Conservation (phyloP, 768 basidiomycete genomes). For the Amanita pallidorosea region DNA sequence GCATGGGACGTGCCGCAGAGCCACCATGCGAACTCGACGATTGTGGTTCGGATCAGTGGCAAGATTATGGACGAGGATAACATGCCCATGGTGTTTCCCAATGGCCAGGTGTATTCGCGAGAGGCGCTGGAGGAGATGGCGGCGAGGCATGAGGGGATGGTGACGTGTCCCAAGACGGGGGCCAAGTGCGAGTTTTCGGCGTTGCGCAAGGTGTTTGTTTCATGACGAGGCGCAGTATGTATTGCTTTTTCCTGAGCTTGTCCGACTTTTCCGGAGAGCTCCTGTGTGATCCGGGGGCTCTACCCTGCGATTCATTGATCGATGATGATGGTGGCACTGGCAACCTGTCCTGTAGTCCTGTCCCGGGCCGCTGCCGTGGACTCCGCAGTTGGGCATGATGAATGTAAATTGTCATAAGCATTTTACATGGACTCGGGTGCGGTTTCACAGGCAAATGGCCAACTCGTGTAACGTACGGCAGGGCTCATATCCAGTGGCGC, state of each 20-base stretch:
- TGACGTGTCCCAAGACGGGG: slow-evolving; percentile 77
- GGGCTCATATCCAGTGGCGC: neutral
- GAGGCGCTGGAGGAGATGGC: slow-evolving; percentile 91
- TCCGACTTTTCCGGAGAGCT: too few species aligned
- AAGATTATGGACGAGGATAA: slow-evolving; percentile 94
- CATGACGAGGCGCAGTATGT: slow-evolving; percentile 25
- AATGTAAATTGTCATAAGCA: too few species aligned
- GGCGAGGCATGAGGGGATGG: slow-evolving; percentile 60
- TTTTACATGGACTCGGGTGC: too few species aligned
- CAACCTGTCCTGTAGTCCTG: too few species aligned
- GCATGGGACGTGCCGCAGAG: slow-evolving; percentile 83
- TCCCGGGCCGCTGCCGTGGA: too few species aligned
- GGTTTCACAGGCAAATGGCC: neutral
- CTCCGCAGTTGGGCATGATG: too few species aligned
- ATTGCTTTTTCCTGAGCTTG: too few species aligned
- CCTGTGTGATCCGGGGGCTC: too few species aligned
- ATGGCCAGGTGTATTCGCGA: slow-evolving; percentile 88
- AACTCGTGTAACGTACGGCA: neutral
- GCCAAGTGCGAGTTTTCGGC: slow-evolving; percentile 50
- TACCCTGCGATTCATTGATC: too few species aligned
- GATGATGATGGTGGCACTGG: too few species aligned
- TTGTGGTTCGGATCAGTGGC: slow-evolving; percentile 86
- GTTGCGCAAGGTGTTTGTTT: slow-evolving; percentile 86
- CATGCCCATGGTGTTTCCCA: slow-evolving; percentile 84
- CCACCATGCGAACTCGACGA: slow-evolving; percentile 92